These are phyloP conservation scores for Dictyostelium firmibasis DNA, from an alignment of 78 protist species.

Conservation along the genomic window DNA sequence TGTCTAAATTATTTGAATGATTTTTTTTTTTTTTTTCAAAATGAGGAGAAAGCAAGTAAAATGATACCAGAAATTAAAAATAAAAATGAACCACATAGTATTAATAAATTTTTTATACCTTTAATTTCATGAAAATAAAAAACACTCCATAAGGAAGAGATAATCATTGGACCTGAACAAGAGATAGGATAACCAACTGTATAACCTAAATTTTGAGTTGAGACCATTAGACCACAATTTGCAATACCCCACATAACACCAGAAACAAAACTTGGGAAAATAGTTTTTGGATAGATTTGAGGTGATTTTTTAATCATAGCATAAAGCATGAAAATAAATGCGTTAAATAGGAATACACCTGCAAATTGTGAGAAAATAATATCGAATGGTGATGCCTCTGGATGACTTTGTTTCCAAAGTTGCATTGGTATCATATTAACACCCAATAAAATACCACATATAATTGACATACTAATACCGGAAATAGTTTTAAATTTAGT, in stretches of 20 bases:
- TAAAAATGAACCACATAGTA: conserved; percentile 66
- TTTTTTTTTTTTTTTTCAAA: neutral
- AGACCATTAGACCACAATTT: conserved; percentile 61
- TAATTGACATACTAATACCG: conserved; percentile 33
- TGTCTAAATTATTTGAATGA: neutral
- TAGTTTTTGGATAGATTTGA: conserved; percentile 59
- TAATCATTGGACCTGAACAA: conserved; percentile 87
- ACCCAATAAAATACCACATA: conserved; percentile 51
- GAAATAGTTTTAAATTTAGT: neutral
- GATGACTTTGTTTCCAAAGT: conserved; percentile 64
- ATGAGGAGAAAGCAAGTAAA: conserved; percentile 25
- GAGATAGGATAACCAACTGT: conserved; percentile 84
- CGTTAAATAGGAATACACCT: conserved; percentile 87
- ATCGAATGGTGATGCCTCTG: conserved; percentile 37
- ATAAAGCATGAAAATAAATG: conserved; percentile 79
- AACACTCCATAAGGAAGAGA: conserved; percentile 82
- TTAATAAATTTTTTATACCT: conserved; percentile 80
- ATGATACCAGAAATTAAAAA: conserved; percentile 64
- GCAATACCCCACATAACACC: conserved; percentile 91
- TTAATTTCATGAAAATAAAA: conserved; percentile 84
- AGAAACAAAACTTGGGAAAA: conserved; percentile 81
- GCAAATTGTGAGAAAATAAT: conserved; percentile 86
- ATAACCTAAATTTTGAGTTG: conserved; percentile 75
- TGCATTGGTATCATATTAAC: conserved; percentile 81
- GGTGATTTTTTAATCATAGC: conserved; percentile 70